These are phyloP conservation scores for Hyaloscypha finlandica DNA, from an alignment of 495 filamentous ascomycete genomes.

Conservation along the genomic window DNA sequence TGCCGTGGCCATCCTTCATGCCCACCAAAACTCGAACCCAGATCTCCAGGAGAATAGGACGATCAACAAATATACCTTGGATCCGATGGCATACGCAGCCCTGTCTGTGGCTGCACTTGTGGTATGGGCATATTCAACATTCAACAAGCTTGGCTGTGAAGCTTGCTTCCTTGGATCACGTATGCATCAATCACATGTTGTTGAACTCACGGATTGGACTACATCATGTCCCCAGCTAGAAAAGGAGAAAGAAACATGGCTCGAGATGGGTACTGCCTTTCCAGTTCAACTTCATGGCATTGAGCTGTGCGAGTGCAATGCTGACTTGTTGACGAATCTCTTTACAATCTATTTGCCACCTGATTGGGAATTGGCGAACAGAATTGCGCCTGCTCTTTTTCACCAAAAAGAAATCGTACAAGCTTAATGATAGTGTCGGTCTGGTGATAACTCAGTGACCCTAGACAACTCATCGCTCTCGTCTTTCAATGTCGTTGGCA, in stretches of 20 bases:
- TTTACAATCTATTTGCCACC: constrained; percentile 20
- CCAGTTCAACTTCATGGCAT: constrained; percentile 15
- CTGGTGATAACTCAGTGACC: not conserved
- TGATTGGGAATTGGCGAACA: constrained; percentile 24
- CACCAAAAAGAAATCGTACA: not conserved
- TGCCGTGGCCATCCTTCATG: constrained; percentile 21
- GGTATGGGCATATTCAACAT: constrained; percentile 24
- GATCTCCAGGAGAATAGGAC: not conserved
- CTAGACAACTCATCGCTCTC: too few species aligned
- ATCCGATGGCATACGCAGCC: constrained; percentile 26
- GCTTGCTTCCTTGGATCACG: constrained; percentile 8
- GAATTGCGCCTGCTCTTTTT: constrained; percentile 23
- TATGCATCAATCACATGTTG: not conserved
- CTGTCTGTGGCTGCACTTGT: constrained; percentile 19
- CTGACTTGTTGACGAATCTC: constrained; percentile 8
- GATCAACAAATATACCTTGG: not conserved
- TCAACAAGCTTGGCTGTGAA: constrained; percentile 1
- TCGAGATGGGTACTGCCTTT: constrained; percentile 12
- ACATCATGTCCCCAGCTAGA: not conserved
- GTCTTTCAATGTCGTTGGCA: too few species aligned
- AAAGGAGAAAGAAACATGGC: constrained; percentile 21
- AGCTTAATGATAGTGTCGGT: not conserved
- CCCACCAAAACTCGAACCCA: constrained; percentile 6
- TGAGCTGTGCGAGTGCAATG: constrained; percentile 24
- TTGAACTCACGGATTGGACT: constrained; percentile 24